Conservation (phyloP, 805 yeast species). For the Sugiyamaella smithiae region DNA sequence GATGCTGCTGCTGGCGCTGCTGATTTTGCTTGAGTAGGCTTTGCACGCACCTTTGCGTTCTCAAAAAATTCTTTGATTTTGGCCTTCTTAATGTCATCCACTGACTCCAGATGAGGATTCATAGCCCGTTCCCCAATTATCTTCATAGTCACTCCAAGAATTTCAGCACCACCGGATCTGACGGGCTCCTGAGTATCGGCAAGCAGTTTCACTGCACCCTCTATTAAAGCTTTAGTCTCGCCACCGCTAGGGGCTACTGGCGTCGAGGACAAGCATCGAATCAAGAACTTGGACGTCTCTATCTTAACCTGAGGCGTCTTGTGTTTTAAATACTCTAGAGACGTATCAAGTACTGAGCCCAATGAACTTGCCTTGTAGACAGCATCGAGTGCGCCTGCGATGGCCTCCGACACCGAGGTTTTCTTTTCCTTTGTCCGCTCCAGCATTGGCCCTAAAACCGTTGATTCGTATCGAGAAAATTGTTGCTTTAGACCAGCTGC, state of each 20-base stretch:
- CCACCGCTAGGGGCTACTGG: conserved; percentile 45
- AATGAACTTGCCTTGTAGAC: conserved; percentile 52
- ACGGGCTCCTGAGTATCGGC: conserved; percentile 83
- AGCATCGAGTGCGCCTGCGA: conserved; percentile 63
- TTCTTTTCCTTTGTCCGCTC: conserved; percentile 91
- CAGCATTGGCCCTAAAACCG: conserved; percentile 58
- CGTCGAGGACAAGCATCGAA: conserved; percentile 57
- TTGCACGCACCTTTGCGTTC: conserved; percentile 53
- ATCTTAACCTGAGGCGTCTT: conserved; percentile 81
- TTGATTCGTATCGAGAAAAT: conserved; percentile 53
- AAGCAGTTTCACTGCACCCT: conserved; percentile 57
- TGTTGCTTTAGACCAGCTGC: conserved; percentile 61
- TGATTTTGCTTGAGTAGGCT: conserved; percentile 36
- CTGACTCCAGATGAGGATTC: conserved; percentile 55
- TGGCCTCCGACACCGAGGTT: conserved; percentile 67
- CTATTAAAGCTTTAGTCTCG: conserved; percentile 59
- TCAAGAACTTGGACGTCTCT: conserved; percentile 63
- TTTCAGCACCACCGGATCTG: conserved; percentile 71
- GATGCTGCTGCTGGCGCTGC: conserved; percentile 22
- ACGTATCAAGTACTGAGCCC: conserved; percentile 56
- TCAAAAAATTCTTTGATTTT: conserved; percentile 63
- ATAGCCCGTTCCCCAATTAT: conserved; percentile 74
- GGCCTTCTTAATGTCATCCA: conserved; percentile 71
- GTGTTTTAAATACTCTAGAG: conserved; percentile 59
- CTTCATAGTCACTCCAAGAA: conserved; percentile 78